Base-by-base conservation (phyloP, 73 alveolate species). In the Symbiodinium natans region DNA sequence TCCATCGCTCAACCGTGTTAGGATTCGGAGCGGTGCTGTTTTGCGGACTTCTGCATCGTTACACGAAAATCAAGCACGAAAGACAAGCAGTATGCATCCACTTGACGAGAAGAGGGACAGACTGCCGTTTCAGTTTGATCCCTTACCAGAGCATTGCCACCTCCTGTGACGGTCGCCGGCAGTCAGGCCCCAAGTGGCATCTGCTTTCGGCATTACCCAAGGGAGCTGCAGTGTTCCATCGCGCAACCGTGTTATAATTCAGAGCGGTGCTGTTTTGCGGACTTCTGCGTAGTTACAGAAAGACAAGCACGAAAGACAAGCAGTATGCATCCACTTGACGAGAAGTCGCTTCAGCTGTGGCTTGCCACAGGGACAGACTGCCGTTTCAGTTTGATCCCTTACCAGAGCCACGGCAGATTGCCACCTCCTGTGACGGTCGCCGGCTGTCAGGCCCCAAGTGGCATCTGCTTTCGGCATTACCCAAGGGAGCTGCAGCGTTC, bases 201-300 rank as follows among this genome's bases (percentile, higher is more conserved):
- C 71, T 73, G 82, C 93, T 54, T 43, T 73, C 23, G 83, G 93
- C 93, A 86, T 86, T 86, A 86, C 93, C 93, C 93, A 86, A 48
- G 63, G 59, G 59, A 13, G 59, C 17, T 19, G 25, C 11, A 5
- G 56, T 43, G n/a, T n/a, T n/a, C n/a, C n/a, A n/a, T n/a, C n/a
- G n/a, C n/a, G n/a, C n/a, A n/a, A n/a, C n/a, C n/a, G n/a, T n/a
- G n/a, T n/a, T n/a, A n/a, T n/a, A n/a, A n/a, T n/a, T n/a, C n/a
- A n/a, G n/a, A n/a, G n/a, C n/a, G n/a, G n/a, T n/a, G n/a, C n/a
- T n/a, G n/a, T n/a, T n/a, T n/a, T n/a, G n/a, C n/a, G n/a, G n/a
- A n/a, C n/a, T n/a, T n/a, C n/a, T n/a, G n/a, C n/a, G n/a, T n/a
- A n/a, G n/a, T n/a, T 41, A n/a, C n/a, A n/a, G n/a, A n/a, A n/a